phyloP scores from a whole-genome alignment of 805 yeast genomes.

The Kodamaea jinghongensis region DNA sequence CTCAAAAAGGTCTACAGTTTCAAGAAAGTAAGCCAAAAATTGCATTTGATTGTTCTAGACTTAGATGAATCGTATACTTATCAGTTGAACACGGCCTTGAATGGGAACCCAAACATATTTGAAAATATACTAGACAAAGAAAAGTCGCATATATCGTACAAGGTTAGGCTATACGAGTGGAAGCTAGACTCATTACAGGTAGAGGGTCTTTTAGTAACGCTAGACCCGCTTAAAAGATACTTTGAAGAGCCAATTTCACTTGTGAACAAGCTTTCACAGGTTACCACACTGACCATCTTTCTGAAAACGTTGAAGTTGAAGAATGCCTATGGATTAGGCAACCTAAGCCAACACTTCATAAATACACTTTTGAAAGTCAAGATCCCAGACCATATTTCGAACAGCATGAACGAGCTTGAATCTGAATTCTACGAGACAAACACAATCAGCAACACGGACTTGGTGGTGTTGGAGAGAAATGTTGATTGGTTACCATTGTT shows the following conservation, averaged over 20 bases:
- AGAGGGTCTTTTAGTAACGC: slow-evolving; percentile 42
- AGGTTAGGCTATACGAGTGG: slow-evolving; percentile 49
- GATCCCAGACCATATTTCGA: slow-evolving; percentile 35
- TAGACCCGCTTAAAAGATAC: slow-evolving; percentile 42
- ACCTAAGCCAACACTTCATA: slow-evolving; percentile 48
- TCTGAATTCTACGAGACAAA: slow-evolving; percentile 32
- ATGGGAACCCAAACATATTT: slow-evolving; percentile 9
- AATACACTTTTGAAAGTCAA: slow-evolving; percentile 35
- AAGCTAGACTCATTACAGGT: slow-evolving; percentile 38
- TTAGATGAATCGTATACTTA: slow-evolving; percentile 32
- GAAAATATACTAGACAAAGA: slow-evolving; percentile 11
- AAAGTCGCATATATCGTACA: slow-evolving; percentile 29
- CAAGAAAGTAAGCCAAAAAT: background rate
- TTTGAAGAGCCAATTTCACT: slow-evolving; percentile 44
- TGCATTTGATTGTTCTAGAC: slow-evolving; percentile 35
- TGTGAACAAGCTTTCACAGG: slow-evolving; percentile 46
- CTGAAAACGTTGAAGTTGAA: slow-evolving; percentile 44
- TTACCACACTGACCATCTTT: slow-evolving; percentile 47
- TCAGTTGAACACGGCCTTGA: slow-evolving; percentile 26
- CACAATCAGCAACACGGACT: slow-evolving; percentile 56
- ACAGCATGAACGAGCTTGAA: slow-evolving; percentile 35
- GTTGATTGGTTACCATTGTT: slow-evolving; percentile 71
- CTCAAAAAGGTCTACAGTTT: slow-evolving; percentile 9
- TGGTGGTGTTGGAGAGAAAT: slow-evolving; percentile 76
- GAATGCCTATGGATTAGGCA: slow-evolving; percentile 60